These are phyloP conservation scores for Naegleria gruberi DNA, from an alignment of 208 protist species.

Conservation along the genomic window DNA sequence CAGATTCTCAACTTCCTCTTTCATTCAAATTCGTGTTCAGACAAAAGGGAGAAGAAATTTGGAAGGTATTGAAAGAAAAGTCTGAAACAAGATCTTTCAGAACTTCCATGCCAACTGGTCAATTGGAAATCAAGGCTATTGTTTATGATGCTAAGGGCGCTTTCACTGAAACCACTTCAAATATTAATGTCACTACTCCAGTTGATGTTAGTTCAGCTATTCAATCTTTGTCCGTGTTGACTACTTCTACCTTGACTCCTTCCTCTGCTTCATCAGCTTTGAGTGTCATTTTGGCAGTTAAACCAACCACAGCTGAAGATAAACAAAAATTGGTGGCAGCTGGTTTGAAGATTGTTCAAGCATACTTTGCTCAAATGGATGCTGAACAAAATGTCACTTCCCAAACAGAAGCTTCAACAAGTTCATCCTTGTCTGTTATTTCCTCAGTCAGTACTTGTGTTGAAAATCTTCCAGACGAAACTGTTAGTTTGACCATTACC, in stretches of 20 bases:
- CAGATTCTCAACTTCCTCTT: background rate
- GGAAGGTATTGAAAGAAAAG: background rate
- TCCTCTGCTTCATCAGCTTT: background rate
- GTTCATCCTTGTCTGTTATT: no score
- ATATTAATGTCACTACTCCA: background rate
- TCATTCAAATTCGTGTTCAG: background rate
- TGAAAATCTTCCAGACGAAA: no score
- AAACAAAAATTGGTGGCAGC: no score
- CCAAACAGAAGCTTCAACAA: no score
- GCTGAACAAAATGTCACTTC: no score
- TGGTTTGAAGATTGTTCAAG: no score
- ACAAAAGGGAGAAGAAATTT: background rate
- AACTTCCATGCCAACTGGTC: background rate
- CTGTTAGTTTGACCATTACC: no score
- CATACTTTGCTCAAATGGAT: no score
- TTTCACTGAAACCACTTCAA: background rate
- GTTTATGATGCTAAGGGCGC: background rate
- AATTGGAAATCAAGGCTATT: background rate
- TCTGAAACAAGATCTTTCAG: background rate
- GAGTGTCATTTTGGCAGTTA: background rate
- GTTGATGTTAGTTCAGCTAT: no score
- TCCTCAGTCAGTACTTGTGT: no score
- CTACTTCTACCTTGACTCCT: background rate
- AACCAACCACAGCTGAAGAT: no score
- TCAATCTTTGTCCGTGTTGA: no score